Base-by-base conservation (phyloP, 2,329 filamentous ascomycete species). In the Sporothrix phasma region DNA sequence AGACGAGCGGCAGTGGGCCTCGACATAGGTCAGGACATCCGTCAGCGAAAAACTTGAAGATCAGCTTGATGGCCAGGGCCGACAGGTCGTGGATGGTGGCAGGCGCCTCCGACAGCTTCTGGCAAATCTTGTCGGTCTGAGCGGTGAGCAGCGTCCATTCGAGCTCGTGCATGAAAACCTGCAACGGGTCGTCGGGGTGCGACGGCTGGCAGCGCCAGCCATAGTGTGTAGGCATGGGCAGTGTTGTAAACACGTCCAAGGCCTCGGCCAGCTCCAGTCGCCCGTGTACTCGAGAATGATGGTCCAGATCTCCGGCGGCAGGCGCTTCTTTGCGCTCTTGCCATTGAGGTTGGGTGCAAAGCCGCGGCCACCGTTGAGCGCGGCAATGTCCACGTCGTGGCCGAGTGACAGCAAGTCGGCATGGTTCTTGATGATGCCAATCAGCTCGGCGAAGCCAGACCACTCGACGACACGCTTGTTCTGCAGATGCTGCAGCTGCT, bases 1-100 rank as follows among this genome's bases (percentile, higher is more conserved):
- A 94, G 3, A 97, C 84, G 66, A 95, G 80, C 4, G 81, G 11
- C 82, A 80, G 69, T 86, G 86, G 51, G 77, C 76, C 66, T 85
- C 84, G 68, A 86, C 76, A 69, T 84, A 92, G 2, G 84, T 83
- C 39, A 97, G 83, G 3, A 96, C 84, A 13, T 89, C 85, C 17
- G 88, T 88, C 69, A 93, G 87, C 47, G 88, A 89, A 73, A n/a
- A 97, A 97, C 68, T 94, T 92, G 78, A 97, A 91, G 69, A 96
- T 92, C 46, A 96, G 83, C 71, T 92, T 92, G 67, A 94, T 89
- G 43, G 90, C 89, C 1, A 95, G 80, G 2, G 88, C 88, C 0
- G 92, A 94, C 13, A 97, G 80, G 68, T 88, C 80, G 68, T 79
- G 78, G 68, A 90, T 88, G 29, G 84, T 84, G 39, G 88, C 85